Percentiles rank a stretch among this genome's conserved stretches.
phyloP scores from a whole-genome alignment of 202 grass and related monocot species.

The Zoysia matrella region DNA sequence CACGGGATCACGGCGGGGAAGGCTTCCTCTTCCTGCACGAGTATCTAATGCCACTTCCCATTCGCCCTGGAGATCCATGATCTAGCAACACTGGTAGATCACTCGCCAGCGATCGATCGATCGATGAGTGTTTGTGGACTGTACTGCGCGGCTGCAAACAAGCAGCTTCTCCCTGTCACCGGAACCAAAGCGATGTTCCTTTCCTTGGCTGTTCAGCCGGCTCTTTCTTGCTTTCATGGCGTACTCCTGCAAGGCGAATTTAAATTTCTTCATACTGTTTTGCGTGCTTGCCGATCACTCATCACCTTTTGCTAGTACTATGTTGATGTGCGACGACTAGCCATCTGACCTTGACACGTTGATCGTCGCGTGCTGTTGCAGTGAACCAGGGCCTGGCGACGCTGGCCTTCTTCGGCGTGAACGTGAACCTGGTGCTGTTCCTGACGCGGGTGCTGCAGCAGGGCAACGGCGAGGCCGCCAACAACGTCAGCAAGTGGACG shows the following conservation, averaged over 20 bases:
- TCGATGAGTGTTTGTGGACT: not conserved
- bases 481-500: slow-evolving; percentile 31
- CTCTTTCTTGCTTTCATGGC: slow-evolving; percentile 30
- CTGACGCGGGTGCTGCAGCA: slow-evolving; percentile 90
- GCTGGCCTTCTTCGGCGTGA: slow-evolving; percentile 93
- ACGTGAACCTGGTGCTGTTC: slow-evolving; percentile 95
- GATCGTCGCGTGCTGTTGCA: slow-evolving; percentile 32
- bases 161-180: not conserved
- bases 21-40: not conserved
- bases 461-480: slow-evolving; percentile 85
- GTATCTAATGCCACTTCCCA: slow-evolving; percentile 20
- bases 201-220: slow-evolving; percentile 27
- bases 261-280: not conserved
- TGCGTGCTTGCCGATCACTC: not conserved
- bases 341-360: not conserved
- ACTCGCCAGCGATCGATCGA: not conserved
- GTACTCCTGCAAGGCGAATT: not conserved
- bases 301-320: not conserved
- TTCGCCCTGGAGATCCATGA: slow-evolving; percentile 22
- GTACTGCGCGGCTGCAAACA: not conserved
- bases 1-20: not conserved
- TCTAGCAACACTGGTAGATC: not conserved
- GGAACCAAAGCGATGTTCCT: slow-evolving; percentile 12
- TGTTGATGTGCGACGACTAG: slow-evolving; percentile 2
- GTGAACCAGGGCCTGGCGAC: slow-evolving; percentile 96